These are phyloP conservation scores for Phaeophleospora eucalypticola DNA, from an alignment of 2,329 filamentous ascomycete species.

Conservation along the genomic window DNA sequence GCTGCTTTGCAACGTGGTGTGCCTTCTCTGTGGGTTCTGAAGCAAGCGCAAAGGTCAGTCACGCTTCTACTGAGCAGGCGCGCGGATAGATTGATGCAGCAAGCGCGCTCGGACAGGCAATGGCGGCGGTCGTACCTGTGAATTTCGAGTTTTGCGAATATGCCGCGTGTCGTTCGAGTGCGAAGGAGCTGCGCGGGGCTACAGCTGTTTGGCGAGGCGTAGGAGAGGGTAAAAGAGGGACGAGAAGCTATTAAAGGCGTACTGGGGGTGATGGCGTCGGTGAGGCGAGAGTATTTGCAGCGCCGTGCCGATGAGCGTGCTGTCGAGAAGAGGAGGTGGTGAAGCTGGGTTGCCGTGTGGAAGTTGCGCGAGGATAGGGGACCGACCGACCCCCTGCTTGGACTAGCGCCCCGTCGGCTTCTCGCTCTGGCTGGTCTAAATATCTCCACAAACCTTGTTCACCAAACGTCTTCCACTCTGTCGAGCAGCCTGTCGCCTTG, in stretches of 20 bases:
- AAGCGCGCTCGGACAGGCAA: neutral
- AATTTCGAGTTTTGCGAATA: conserved; percentile 15
- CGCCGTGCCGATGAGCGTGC: conserved; percentile 8
- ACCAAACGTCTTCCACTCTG: conserved; percentile 3
- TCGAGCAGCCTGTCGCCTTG: no score
- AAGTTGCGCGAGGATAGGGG: conserved; percentile 5
- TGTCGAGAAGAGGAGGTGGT: conserved; percentile 6
- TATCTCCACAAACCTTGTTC: conserved; percentile 9
- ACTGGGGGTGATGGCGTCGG: conserved; percentile 5
- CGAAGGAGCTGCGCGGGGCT: neutral
- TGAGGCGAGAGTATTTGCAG: conserved; percentile 7
- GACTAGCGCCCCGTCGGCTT: neutral
- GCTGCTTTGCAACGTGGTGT: conserved; percentile 21
- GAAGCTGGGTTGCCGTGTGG: no score
- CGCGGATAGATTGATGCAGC: conserved; percentile 3
- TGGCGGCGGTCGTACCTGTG: conserved; percentile 10
- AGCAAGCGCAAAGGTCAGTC: conserved; percentile 23
- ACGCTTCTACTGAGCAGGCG: conserved; percentile 14
- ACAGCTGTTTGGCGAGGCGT: conserved; percentile 1
- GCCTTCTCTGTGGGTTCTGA: conserved; percentile 23
- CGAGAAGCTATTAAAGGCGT: conserved; percentile 16
- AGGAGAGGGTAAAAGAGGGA: conserved; percentile 8
- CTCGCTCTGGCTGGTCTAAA: neutral
- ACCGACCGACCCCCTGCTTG: neutral
- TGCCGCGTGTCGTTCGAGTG: conserved; percentile 23